Conservation (phyloP, 805 yeast genomes). For the Metschnikowia noctiluminum region DNA sequence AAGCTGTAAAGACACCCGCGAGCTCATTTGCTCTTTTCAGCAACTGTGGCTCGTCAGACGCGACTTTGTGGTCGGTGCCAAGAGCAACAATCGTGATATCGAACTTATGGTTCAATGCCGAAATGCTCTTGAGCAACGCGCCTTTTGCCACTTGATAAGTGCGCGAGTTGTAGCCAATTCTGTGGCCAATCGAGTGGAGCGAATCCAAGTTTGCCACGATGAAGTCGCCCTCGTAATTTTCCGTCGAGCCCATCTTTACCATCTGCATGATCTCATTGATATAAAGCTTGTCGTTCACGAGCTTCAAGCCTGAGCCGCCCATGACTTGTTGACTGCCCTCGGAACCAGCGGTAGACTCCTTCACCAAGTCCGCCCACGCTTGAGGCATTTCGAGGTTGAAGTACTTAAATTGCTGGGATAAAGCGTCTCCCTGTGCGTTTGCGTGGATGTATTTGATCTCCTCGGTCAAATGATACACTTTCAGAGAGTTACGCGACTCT, state of each 20-base stretch:
- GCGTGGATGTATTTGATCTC: slow-evolving; percentile 24
- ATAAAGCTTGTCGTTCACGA: slow-evolving; percentile 45
- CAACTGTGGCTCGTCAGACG: slow-evolving; percentile 12
- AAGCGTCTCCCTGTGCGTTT: slow-evolving; percentile 1
- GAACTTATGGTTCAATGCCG: slow-evolving; percentile 14
- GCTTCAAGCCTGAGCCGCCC: slow-evolving; percentile 22
- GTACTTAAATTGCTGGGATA: slow-evolving; percentile 23
- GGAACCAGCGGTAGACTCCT: slow-evolving; percentile 1
- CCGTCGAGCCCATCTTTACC: slow-evolving; percentile 33
- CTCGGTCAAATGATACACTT: slow-evolving; percentile 21
- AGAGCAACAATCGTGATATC: slow-evolving; percentile 22
- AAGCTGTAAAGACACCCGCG: slow-evolving; percentile 14
- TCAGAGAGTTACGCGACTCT: slow-evolving; percentile 5
- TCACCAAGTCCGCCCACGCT: slow-evolving; percentile 34
- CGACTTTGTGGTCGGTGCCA: slow-evolving; percentile 14
- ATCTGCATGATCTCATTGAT: slow-evolving; percentile 49
- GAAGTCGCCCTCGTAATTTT: slow-evolving; percentile 21
- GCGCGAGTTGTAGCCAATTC: slow-evolving; percentile 40
- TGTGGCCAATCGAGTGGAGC: slow-evolving; percentile 38
- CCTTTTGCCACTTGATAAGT: slow-evolving; percentile 40
- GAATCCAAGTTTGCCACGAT: slow-evolving; percentile 43
- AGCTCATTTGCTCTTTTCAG: slow-evolving; percentile 18
- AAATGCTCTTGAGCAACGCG: slow-evolving; percentile 24
- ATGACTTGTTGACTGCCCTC: slow-evolving; percentile 12
- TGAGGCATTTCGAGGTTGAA: slow-evolving; percentile 30